Conservation (phyloP, 345 rosid genomes). For the Populus tremula region DNA sequence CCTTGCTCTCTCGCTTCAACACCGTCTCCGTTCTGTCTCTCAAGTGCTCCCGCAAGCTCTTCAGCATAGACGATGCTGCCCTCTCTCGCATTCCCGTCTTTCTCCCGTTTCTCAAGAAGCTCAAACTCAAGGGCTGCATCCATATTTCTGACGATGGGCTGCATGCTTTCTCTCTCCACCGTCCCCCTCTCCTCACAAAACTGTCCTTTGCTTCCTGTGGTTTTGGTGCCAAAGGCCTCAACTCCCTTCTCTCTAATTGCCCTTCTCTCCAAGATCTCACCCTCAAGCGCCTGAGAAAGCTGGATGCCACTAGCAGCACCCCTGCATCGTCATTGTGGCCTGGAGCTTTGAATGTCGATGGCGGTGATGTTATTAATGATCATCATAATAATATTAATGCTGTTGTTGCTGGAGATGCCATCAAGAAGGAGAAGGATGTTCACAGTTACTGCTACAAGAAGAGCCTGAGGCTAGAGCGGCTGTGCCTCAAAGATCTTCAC, state of each 20-base stretch:
- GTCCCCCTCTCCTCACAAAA: conserved; percentile 26
- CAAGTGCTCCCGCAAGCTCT: conserved; percentile 45
- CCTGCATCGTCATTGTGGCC: conserved; percentile 1
- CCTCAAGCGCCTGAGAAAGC: conserved; percentile 43
- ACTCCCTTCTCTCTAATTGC: conserved; percentile 35
- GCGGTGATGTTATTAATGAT: neutral
- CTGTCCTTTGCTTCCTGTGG: conserved; percentile 39
- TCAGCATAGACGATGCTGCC: conserved; percentile 31
- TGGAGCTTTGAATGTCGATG: conserved; percentile 2
- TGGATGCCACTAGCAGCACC: conserved; percentile 32
- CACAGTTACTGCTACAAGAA: too few species aligned
- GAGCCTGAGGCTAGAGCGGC: neutral
- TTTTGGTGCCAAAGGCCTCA: conserved; percentile 33
- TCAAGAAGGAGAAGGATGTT: too few species aligned
- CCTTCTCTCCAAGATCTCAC: conserved; percentile 41
- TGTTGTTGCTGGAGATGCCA: too few species aligned
- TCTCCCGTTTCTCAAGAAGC: conserved; percentile 33
- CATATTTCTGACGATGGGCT: conserved; percentile 38
- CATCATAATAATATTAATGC: too few species aligned
- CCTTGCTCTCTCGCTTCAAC: conserved; percentile 37
- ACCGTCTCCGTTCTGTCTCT: conserved; percentile 41
- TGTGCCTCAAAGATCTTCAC: conserved; percentile 44
- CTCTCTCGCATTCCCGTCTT: conserved; percentile 23
- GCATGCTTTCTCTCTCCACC: conserved; percentile 27
- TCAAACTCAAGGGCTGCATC: conserved; percentile 44